Percentiles rank a stretch among this genome's conserved stretches.
phyloP scores from a whole-genome alignment of 441 rosid species.

The Metrosideros polymorpha region DNA sequence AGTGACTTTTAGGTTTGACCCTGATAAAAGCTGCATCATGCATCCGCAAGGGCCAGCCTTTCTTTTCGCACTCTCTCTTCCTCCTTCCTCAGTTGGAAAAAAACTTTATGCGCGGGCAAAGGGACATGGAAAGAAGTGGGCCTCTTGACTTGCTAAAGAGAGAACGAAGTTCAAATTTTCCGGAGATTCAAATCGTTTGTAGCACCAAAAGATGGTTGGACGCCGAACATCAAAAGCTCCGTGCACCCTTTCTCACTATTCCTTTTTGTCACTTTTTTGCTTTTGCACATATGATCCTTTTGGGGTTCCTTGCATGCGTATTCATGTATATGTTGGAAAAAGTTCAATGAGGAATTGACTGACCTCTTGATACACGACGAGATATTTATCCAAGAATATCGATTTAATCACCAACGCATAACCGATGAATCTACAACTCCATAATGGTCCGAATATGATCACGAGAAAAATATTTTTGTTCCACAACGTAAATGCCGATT shows the following conservation, averaged over 20 bases:
- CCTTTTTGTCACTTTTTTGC: background rate
- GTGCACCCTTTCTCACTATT: background rate
- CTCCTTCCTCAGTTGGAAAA: background rate
- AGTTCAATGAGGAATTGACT: too few species aligned
- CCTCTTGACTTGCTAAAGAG: background rate
- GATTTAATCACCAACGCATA: too few species aligned
- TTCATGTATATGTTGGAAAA: too few species aligned
- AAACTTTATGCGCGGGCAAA: background rate
- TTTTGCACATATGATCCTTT: background rate
- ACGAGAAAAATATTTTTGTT: too few species aligned
- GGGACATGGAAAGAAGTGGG: background rate
- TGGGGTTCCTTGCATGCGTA: too few species aligned
- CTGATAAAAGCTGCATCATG: conserved; percentile 20
- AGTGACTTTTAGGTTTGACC: conserved; percentile 36
- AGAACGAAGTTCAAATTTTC: background rate
- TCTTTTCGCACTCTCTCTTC: conserved; percentile 14
- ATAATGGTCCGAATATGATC: too few species aligned
- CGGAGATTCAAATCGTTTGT: conserved; percentile 26
- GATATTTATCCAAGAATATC: too few species aligned
- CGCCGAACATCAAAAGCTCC: conserved; percentile 15
- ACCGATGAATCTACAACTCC: too few species aligned
- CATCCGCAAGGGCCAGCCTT: conserved; percentile 14
- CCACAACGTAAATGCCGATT: too few species aligned
- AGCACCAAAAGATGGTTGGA: conserved; percentile 21
- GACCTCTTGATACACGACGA: too few species aligned